Evolutionary conservation across 1,139 yeast species (phyloP), one percentile per base, ranked within the genome.

Genomic region (Protomyces lactucae-debilis): DNA sequence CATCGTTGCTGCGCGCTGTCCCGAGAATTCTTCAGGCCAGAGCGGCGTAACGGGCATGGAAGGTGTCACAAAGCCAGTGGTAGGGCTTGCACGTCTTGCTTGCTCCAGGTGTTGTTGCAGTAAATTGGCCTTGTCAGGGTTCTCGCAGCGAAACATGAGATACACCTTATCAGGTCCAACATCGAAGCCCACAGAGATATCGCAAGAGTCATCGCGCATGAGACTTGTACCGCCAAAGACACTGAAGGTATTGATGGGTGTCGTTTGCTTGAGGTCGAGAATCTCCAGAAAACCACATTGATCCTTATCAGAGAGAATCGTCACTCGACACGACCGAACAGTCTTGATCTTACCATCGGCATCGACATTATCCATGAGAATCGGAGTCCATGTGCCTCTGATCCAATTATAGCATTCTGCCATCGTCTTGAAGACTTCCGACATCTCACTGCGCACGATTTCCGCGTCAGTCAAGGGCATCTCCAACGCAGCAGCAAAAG

Each of bases 381-480:
- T 59, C 16, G 63, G 63, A 10, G 57, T 52, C 63, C 63, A 59
- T 3, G 57, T 52, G 35, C 63, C 63, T 9, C 52, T 21, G 52
- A 52, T 45, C 63, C 63, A 59, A 18, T 35, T 59, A n/a, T 45
- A 59, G 53, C 63, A 59, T 37, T 59, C 63, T 18, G 63, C 63
- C 63, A 59, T 59, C 3, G 63, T 59, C 43, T 46, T 32, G 57
- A 52, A 59, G 43, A 59, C 25, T 12, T n/a, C 48, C 8, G 16
- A 21, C 48, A 43, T 43, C 25, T 52, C 63, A 8, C 52, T 52
- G 5, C 63, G 63, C 21, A 10, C 37, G 2, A 14, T n/a, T 35
- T 28, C 35, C 55, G 43, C 14, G 3, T 18, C 37, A 35, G 18
- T 18, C 23, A 18, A 6, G 4, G 48, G 23, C 16, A 14, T 16